phyloP scores from a whole-genome alignment of 2,329 filamentous ascomycete genomes.

The Clarireedia sp. region DNA sequence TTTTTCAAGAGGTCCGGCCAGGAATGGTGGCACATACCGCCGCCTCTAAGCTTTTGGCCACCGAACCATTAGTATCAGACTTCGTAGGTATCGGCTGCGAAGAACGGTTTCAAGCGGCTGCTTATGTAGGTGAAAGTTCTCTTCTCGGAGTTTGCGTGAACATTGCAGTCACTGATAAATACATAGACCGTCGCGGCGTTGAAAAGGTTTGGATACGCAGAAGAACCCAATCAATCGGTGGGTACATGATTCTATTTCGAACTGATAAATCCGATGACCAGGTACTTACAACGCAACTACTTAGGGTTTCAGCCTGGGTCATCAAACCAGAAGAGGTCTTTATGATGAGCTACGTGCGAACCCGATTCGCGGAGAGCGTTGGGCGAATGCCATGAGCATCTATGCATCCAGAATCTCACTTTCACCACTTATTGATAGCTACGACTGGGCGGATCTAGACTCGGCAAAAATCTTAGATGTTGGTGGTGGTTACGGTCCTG shows the following conservation, averaged over 20 bases:
- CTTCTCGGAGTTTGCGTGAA: neutral
- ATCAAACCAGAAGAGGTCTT: neutral
- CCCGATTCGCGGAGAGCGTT: constrained; percentile 36
- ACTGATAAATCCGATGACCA: neutral
- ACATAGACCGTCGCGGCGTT: neutral
- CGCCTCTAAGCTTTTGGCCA: constrained; percentile 42
- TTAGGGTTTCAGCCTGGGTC: constrained; percentile 1
- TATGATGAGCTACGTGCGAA: neutral
- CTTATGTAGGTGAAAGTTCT: neutral
- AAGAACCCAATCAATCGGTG: neutral
- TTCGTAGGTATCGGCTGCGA: constrained; percentile 50
- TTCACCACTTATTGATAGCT: constrained; percentile 43
- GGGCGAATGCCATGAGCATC: constrained; percentile 48
- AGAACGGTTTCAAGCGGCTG: constrained; percentile 30
- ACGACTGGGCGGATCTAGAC: constrained; percentile 44
- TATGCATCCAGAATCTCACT: constrained; percentile 47
- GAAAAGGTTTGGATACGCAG: neutral
- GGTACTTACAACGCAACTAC: neutral
- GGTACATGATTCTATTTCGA: neutral
- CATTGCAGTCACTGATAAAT: neutral
- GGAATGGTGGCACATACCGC: constrained; percentile 48
- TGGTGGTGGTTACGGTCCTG: constrained; percentile 52
- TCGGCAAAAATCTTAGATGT: constrained; percentile 48
- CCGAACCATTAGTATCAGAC: constrained; percentile 40
- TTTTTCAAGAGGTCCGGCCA: constrained; percentile 46